Percentiles rank a stretch among this genome's conserved stretches.
Evolutionary conservation across 345 rosid species (phyloP).

Genomic region (Lenwebbia sp.): DNA sequence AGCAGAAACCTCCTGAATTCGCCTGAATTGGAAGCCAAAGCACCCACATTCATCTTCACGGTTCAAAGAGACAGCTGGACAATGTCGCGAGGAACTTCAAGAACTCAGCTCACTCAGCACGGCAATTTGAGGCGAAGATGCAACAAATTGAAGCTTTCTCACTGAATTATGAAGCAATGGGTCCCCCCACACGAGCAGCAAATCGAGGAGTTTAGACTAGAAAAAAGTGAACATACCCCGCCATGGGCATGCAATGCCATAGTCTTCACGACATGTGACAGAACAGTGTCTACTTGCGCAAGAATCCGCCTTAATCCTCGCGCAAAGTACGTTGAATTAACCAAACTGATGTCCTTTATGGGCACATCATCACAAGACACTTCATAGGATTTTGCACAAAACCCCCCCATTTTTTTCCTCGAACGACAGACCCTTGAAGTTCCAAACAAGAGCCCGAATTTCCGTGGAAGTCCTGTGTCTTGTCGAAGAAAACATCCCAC

Average conservation of each 20-base stretch:
- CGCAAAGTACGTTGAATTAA: background rate
- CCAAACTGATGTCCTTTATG: background rate
- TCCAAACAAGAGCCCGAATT: background rate
- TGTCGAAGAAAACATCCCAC: background rate
- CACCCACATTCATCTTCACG: background rate
- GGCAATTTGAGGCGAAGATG: background rate
- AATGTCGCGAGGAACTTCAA: background rate
- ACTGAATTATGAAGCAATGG: background rate
- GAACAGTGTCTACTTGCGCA: background rate
- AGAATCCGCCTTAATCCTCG: slow-evolving; percentile 4
- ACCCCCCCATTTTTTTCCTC: background rate
- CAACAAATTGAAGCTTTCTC: background rate
- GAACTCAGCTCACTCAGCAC: background rate
- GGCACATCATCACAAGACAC: background rate
- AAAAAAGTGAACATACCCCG: background rate
- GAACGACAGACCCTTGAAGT: background rate
- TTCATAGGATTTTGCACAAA: background rate
- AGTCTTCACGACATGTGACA: slow-evolving; percentile 1
- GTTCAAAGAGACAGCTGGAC: background rate
- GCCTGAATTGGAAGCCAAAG: background rate
- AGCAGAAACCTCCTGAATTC: background rate
- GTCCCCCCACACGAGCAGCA: slow-evolving; percentile 1
- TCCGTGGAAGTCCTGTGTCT: background rate
- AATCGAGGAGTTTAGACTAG: background rate
- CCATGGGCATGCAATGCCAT: background rate